Base-by-base conservation (phyloP, 2,329 filamentous ascomycete genomes). In the Beauveria bassiana region DNA sequence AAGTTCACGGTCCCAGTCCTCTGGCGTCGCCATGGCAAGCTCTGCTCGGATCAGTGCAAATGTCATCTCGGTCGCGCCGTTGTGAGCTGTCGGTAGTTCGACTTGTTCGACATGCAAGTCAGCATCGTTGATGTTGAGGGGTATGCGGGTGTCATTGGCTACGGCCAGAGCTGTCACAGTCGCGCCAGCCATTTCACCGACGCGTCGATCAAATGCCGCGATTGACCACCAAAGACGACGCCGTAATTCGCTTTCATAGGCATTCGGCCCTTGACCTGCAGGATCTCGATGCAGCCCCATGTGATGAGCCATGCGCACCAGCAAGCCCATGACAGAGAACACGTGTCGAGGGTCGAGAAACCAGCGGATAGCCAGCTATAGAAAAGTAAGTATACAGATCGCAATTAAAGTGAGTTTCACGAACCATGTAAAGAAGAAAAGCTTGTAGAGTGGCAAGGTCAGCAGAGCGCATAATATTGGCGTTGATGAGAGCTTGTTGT, bases 151-250 rank as follows among this genome's bases (percentile, higher is more conserved):
- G 68, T 85, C 82, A 10, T 78, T 77, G 10, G 76, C 76, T 42
- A 75, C 80, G 1, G 81, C 82, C 28, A 85, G 74, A 0, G 81
- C 82, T 5, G 81, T 85, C 59, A 85, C 79, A 40, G 79, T 77
- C 20, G 80, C 83, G 54, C 83, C 81, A 3, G 84, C 81, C 71
- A 90, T 81, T 70, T 91, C 88, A 61, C 85, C 81, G 43, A 90
- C 81, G 24, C 88, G 85, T 63, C 81, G 79, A 70, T 92, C 89
- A 65, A 90, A 87, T 28, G 84, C 77, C 16, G 87, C 79, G 18
- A 92, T 77, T 38, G 85, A 83, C 87, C 87, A 91, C 88, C 87
- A 91, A 1, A 91, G 74, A 43, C 88, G 80, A 55, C 88, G 82
- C n/a, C 87, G 81, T 72, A 89, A 81, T 72, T 91, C 88, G 3